These are phyloP conservation scores for Iberis pinnata DNA, from an alignment of 345 rosid species.

Conservation along the genomic window DNA sequence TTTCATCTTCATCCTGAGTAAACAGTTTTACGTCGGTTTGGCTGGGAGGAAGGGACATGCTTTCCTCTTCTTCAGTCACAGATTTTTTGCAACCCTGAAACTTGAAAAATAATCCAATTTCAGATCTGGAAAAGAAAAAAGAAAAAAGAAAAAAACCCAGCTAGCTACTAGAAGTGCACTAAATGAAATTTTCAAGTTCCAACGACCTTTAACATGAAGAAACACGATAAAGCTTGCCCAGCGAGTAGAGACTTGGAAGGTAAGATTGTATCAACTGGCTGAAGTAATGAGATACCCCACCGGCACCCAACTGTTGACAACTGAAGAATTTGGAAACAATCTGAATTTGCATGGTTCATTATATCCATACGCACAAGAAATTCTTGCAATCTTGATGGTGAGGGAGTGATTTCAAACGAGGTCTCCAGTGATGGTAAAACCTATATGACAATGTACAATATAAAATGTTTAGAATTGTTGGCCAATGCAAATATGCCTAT, in stretches of 20 bases:
- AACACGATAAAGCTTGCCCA: constrained; percentile 82
- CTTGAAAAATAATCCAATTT: constrained; percentile 10
- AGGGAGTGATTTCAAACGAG: constrained; percentile 67
- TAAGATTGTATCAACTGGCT: constrained; percentile 53
- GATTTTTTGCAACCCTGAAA: constrained; percentile 32
- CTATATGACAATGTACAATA: constrained; percentile 33
- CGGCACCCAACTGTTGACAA: constrained; percentile 66
- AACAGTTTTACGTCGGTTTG: constrained; percentile 49
- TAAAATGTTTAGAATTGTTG: constrained; percentile 14
- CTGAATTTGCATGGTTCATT: constrained; percentile 62
- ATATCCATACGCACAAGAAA: constrained; percentile 83
- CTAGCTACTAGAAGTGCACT: constrained; percentile 9
- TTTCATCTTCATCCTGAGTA: constrained; percentile 36
- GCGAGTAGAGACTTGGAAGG: constrained; percentile 56
- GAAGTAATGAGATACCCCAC: constrained; percentile 81
- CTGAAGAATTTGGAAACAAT: constrained; percentile 69
- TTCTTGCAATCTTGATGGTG: constrained; percentile 69
- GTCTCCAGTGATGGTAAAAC: constrained; percentile 75
- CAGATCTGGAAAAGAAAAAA: constrained; percentile 2
- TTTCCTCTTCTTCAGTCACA: constrained; percentile 41
- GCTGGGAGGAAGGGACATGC: constrained; percentile 28
- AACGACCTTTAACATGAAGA: constrained; percentile 72
- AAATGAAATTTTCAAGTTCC: constrained; percentile 2
- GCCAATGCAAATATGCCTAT: constrained; percentile 12
- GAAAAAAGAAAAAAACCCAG: not conserved